A percentile compares a stretch with the other conserved stretches of the same genome.
Conservation (phyloP, 257 asterid genomes). For the Capsicum baccatum region DNA sequence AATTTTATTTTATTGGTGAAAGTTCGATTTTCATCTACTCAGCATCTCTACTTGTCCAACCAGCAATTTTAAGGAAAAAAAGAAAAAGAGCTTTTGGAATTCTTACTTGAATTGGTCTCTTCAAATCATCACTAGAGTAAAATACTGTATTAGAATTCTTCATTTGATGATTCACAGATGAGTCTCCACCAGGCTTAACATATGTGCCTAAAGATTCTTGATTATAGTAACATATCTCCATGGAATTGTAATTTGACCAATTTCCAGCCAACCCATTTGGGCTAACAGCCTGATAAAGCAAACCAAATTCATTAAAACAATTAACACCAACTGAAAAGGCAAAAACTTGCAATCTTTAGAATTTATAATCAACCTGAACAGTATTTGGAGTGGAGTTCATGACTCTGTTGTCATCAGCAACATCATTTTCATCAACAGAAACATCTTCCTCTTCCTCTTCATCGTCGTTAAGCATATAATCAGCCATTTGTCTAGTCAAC, state of each 20-base stretch:
- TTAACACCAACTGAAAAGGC: too few species aligned
- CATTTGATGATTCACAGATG: conserved; percentile 9
- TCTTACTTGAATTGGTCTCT: conserved; percentile 33
- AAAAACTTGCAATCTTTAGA: background rate
- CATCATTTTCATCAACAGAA: background rate
- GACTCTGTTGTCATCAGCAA: background rate
- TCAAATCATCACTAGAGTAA: conserved; percentile 27
- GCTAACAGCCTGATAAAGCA: conserved; percentile 6
- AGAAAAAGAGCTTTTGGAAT: too few species aligned
- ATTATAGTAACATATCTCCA: conserved; percentile 28
- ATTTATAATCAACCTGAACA: conserved; percentile 6
- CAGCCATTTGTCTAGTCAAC: conserved; percentile 86
- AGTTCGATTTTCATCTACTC: too few species aligned
- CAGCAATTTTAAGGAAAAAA: too few species aligned
- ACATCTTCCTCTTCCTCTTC: conserved; percentile 36
- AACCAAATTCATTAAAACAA: background rate
- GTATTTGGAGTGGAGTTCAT: background rate
- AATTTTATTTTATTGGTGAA: too few species aligned
- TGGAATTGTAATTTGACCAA: conserved; percentile 33
- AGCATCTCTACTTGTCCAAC: too few species aligned
- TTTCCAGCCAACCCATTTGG: conserved; percentile 9
- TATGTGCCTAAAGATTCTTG: conserved; percentile 29
- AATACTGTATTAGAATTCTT: background rate
- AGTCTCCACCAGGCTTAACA: background rate
- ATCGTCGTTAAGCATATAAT: conserved; percentile 74